Percentiles rank a stretch among this genome's conserved stretches.
Conservation (phyloP, 345 rosid genomes). For the Syzygium aromaticum region DNA sequence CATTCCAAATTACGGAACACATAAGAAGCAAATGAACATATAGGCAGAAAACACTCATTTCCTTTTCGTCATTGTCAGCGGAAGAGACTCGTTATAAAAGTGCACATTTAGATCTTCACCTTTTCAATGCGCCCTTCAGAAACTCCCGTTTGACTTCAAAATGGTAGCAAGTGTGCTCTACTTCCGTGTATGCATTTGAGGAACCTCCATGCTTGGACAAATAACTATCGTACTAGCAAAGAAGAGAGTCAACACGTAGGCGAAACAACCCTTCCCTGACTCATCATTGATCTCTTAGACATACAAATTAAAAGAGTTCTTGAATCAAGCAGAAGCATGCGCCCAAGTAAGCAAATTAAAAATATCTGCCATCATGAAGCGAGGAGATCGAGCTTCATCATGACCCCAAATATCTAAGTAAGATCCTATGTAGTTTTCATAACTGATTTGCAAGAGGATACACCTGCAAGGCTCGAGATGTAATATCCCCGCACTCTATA, state of each 20-base stretch:
- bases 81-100: not conserved
- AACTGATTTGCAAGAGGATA: not conserved
- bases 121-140: constrained; percentile 78
- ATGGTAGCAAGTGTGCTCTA: constrained; percentile 95
- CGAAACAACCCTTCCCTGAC: not conserved
- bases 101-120: constrained; percentile 34
- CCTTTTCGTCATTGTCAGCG: not conserved
- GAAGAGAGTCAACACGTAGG: constrained; percentile 33
- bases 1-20: not conserved
- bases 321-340: not conserved
- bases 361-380: not conserved
- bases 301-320: not conserved
- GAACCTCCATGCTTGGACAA: constrained; percentile 98
- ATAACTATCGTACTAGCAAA: constrained; percentile 94
- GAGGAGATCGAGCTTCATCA: not conserved
- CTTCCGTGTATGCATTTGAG: constrained; percentile 93
- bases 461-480: not conserved
- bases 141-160: constrained; percentile 88
- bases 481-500: not conserved
- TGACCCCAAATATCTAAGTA: not conserved
- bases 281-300: not conserved
- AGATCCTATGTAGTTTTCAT: not conserved
- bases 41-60: not conserved
- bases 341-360: not conserved
- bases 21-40: not conserved